phyloP scores from a whole-genome alignment of 768 basidiomycete genomes.

The Ramaria sp. region DNA sequence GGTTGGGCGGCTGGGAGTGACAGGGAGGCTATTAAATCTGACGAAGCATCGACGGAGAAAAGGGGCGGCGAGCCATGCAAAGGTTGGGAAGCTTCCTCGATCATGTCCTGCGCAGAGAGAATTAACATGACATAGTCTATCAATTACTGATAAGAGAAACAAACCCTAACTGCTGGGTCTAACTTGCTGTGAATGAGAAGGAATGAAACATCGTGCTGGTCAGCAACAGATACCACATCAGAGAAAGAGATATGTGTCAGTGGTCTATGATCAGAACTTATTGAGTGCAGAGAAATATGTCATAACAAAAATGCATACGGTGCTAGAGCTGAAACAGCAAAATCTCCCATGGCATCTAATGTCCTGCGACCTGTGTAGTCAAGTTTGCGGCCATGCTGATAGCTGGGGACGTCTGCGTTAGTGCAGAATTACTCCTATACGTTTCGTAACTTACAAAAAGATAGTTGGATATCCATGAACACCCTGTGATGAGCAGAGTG shows the following conservation, averaged over 20 bases:
- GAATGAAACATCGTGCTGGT: constrained; percentile 45
- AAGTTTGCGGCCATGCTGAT: constrained; percentile 40
- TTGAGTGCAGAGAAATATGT: constrained; percentile 1
- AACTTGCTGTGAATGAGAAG: constrained; percentile 39
- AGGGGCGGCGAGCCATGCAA: constrained; percentile 40
- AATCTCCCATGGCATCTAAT: constrained; percentile 59
- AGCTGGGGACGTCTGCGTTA: constrained; percentile 16
- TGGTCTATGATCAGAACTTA: constrained; percentile 19
- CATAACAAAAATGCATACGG: constrained; percentile 38
- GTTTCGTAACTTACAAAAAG: constrained; percentile 42
- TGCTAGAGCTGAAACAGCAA: constrained; percentile 63
- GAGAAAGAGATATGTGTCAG: constrained; percentile 27
- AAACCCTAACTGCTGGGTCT: constrained; percentile 24
- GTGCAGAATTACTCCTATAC: background rate
- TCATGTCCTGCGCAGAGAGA: constrained; percentile 28
- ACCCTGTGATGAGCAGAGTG: constrained; percentile 53
- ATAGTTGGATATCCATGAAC: constrained; percentile 82
- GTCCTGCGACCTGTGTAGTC: constrained; percentile 73
- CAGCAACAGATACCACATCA: constrained; percentile 33
- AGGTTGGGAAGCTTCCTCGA: constrained; percentile 46
- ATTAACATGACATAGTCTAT: background rate
- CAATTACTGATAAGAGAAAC: constrained; percentile 6
- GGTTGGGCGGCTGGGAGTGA: constrained; percentile 16
- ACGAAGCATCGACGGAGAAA: constrained; percentile 26
- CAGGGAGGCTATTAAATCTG: constrained; percentile 22